Base-by-base conservation (phyloP, 1,284 basidiomycete genomes). In the Leccinum ambiguum region DNA sequence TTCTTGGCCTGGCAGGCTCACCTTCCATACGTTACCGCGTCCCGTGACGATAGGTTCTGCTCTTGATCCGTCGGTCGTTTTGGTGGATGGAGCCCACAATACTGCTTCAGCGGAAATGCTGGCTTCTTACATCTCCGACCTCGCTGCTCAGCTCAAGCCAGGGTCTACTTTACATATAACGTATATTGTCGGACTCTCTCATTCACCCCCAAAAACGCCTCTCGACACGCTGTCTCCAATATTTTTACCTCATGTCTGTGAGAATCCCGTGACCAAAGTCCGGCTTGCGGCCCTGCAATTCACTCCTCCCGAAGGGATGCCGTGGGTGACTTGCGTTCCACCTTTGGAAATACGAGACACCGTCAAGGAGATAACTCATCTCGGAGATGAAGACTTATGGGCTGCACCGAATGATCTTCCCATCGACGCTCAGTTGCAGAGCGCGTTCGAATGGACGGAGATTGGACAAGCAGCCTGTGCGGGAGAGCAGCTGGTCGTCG, bases 51-150 rank as follows among this genome's bases (percentile, higher is more conserved):
- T 56, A n/a, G 68, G 60, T 13, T 69, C 60, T 48, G 63, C 61
- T 41, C 71, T 50, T 59, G 67, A 74, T 59, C 73, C 75, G 18
- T 69, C 81, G 3, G 72, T 80, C 6, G 78, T 96, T 6, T 82
- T 99, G 7, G 89, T 91, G 2, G 97, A 99, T 73, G 97, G 97
- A 4, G 97, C 97, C 1, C 97, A 99, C 76, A 99, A 99, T 73
- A 80, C 88, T n/a, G 89, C 92, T 6, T 96, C 95, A 0, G 85
- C 94, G 0, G 69, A 75, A 18, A 87, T 87, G 0, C 84, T 99
- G 8, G 82, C 88, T 1, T 74, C 80, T 6, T 98, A 96, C 75
- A 79, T 98, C 64, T 80, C 85, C 43, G 74, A 79, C 2, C 65
- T 75, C 18, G 65, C 71, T 39, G 57, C 68, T 78, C 61, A 70